A percentile compares a stretch with the other conserved stretches of the same genome.
These are phyloP conservation scores for Botrytis elliptica DNA, from an alignment of 2,329 filamentous ascomycete species.

Conservation along the genomic window DNA sequence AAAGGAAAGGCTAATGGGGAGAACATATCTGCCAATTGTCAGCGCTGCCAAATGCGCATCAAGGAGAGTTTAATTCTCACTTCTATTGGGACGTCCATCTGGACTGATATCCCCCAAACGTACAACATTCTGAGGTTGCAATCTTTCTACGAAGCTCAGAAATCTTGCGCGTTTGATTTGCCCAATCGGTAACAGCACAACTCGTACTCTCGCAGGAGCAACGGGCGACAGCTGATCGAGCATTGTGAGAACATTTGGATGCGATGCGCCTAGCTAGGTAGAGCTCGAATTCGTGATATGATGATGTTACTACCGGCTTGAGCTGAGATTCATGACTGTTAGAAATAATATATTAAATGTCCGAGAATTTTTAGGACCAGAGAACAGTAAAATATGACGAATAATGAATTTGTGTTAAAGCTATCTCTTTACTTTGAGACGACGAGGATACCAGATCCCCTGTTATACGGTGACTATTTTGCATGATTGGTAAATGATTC, in stretches of 20 bases:
- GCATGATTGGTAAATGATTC: neutral
- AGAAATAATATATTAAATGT: conserved; percentile 12
- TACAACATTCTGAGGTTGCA: conserved; percentile 78
- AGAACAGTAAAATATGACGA: neutral
- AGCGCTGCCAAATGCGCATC: conserved; percentile 23
- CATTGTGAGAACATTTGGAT: conserved; percentile 63
- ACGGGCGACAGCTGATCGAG: conserved; percentile 87
- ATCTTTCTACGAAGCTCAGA: conserved; percentile 70
- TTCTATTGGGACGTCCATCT: conserved; percentile 80
- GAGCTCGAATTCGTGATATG: conserved; percentile 14
- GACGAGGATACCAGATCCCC: conserved; percentile 19
- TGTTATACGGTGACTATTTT: conserved; percentile 21
- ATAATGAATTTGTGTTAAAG: conserved; percentile 6
- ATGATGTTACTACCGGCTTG: neutral
- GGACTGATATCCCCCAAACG: conserved; percentile 83
- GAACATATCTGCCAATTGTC: conserved; percentile 71
- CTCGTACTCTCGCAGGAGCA: conserved; percentile 87
- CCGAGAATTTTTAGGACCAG: neutral
- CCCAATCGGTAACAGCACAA: conserved; percentile 81
- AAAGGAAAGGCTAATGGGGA: conserved; percentile 84
- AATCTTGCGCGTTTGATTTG: conserved; percentile 82
- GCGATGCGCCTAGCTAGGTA: conserved; percentile 30
- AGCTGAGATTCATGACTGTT: conserved; percentile 7
- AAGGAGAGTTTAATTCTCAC: conserved; percentile 51
- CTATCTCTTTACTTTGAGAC: neutral